Evolutionary conservation across 495 filamentous ascomycete genomes (phyloP).

Genomic region (Ascobolus immersus): DNA sequence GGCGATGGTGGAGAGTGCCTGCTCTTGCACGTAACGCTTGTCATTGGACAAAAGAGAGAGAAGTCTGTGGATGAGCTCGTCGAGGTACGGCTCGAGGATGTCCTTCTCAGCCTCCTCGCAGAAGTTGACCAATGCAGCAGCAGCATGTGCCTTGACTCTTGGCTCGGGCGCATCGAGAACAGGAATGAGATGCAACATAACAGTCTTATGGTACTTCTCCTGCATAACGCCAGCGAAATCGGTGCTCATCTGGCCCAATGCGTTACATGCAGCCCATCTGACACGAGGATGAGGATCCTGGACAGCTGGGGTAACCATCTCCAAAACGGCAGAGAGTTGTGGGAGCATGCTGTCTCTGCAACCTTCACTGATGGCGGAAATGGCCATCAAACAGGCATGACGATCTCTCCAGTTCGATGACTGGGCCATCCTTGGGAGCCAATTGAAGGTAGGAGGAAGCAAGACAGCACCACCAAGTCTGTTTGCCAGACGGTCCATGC

Average conservation of each 20-base stretch:
- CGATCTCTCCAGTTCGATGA: conserved; percentile 86
- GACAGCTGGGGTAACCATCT: conserved; percentile 79
- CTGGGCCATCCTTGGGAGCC: conserved; percentile 94
- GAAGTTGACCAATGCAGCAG: conserved; percentile 93
- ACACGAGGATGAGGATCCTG: conserved; percentile 80
- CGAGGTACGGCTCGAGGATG: conserved; percentile 80
- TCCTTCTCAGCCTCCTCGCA: conserved; percentile 94
- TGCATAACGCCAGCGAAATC: conserved; percentile 99
- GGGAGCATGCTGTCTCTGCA: conserved; percentile 89
- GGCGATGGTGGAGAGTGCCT: conserved; percentile 91
- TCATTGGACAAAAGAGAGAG: conserved; percentile 63
- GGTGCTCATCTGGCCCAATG: conserved; percentile 98
- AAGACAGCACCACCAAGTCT: conserved; percentile 75
- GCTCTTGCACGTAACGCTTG: conserved; percentile 93
- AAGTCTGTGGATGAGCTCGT: conserved; percentile 55
- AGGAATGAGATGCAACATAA: conserved; percentile 73
- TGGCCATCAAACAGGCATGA: conserved; percentile 95
- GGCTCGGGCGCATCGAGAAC: conserved; percentile 76
- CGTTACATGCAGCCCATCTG: conserved; percentile 94
- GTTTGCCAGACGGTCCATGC: conserved; percentile 94
- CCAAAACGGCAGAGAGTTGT: conserved; percentile 78
- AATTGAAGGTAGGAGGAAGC: conserved; percentile 78
- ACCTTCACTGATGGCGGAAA: conserved; percentile 95
- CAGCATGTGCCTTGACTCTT: conserved; percentile 87
- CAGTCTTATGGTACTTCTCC: conserved; percentile 65